A percentile compares a stretch with the other conserved stretches of the same genome.
phyloP scores from a whole-genome alignment of 805 yeast genomes.

The Starmerella davenportii region DNA sequence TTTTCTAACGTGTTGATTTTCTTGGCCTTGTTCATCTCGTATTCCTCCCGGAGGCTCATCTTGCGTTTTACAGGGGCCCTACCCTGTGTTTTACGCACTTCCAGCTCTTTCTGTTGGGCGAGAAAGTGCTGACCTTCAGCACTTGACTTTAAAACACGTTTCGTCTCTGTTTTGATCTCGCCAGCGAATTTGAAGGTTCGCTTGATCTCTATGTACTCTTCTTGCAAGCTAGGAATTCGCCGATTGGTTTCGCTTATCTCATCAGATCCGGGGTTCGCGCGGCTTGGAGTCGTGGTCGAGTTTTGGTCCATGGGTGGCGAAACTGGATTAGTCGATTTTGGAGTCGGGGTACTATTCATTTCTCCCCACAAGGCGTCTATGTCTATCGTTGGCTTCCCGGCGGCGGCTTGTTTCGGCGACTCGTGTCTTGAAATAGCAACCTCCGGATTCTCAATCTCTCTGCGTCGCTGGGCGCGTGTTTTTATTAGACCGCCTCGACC shows the following conservation, averaged over 20 bases:
- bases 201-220: slow-evolving; percentile 48
- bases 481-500: slow-evolving; percentile 48
- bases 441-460: slow-evolving; percentile 20
- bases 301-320: not conserved
- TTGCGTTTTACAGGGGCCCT: slow-evolving; percentile 38
- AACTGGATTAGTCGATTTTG: not conserved
- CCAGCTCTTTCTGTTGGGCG: slow-evolving; percentile 21
- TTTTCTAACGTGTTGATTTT: slow-evolving; percentile 85
- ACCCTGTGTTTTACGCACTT: slow-evolving; percentile 7
- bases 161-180: slow-evolving; percentile 55
- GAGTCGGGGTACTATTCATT: slow-evolving; percentile 24
- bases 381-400: slow-evolving; percentile 25
- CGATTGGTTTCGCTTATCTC: no score
- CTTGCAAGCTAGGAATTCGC: slow-evolving; percentile 13
- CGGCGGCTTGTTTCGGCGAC: not conserved
- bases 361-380: slow-evolving; percentile 39
- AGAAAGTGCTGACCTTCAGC: slow-evolving; percentile 78
- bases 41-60: slow-evolving; percentile 58
- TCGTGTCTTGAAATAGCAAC: slow-evolving; percentile 2
- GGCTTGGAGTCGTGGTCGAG: not conserved
- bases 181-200: slow-evolving; percentile 84
- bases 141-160: slow-evolving; percentile 54
- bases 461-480: slow-evolving; percentile 45
- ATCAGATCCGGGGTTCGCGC: not conserved
- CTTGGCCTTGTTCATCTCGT: slow-evolving; percentile 47